These are phyloP conservation scores for Ceratobasidium sp. DNA, from an alignment of 1,284 basidiomycete genomes.

Conservation along the genomic window DNA sequence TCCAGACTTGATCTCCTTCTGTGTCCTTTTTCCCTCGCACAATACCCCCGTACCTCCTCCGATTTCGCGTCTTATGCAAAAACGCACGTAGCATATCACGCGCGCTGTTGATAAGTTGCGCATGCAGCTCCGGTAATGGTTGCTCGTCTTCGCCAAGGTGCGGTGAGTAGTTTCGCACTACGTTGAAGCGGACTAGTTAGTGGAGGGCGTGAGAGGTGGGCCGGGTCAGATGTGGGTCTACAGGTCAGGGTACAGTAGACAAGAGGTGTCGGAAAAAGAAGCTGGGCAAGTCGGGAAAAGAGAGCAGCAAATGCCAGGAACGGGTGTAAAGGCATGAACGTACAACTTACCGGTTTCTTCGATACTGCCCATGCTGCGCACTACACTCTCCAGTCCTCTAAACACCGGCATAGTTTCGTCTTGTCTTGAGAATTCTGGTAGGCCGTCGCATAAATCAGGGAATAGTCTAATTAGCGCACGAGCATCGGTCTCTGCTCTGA, in stretches of 20 bases:
- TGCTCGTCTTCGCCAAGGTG: constrained; percentile 79
- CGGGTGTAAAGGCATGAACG: constrained; percentile 45
- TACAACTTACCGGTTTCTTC: constrained; percentile 81
- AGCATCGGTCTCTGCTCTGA: constrained; percentile 80
- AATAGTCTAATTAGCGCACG: constrained; percentile 81
- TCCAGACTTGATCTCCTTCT: constrained; percentile 37
- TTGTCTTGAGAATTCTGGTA: constrained; percentile 51
- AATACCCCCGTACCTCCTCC: constrained; percentile 45
- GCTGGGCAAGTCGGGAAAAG: constrained; percentile 44
- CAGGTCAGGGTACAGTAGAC: constrained; percentile 35
- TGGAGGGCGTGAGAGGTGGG: constrained; percentile 51
- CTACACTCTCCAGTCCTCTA: constrained; percentile 73
- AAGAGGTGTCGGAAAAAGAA: neutral
- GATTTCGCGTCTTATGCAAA: constrained; percentile 65
- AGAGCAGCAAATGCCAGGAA: neutral
- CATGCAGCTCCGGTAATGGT: constrained; percentile 74
- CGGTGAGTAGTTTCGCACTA: constrained; percentile 91
- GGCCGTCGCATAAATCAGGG: constrained; percentile 71
- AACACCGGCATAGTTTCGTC: constrained; percentile 69
- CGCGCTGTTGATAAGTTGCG: constrained; percentile 70
- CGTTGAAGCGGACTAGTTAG: constrained; percentile 62
- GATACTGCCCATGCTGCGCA: constrained; percentile 72
- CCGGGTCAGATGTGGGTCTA: constrained; percentile 44
- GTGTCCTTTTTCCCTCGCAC: constrained; percentile 48
- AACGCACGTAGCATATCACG: constrained; percentile 76